Percentiles rank a stretch among this genome's conserved stretches.
Conservation (phyloP, 2,329 filamentous ascomycete genomes). For the Aspergillus cejpii region DNA sequence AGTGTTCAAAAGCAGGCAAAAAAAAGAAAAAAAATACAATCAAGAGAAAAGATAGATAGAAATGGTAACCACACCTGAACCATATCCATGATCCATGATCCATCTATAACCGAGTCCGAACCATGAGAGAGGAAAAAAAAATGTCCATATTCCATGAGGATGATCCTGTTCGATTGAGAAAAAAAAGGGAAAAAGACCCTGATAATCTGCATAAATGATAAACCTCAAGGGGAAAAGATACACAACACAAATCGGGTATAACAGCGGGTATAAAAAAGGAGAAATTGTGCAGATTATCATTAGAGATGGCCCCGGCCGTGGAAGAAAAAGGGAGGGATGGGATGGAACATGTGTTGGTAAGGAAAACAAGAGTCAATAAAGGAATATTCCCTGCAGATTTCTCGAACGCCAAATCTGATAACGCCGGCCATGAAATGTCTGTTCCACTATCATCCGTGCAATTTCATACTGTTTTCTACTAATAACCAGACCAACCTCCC, state of each 20-base stretch:
- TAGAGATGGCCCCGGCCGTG: slow-evolving; percentile 18
- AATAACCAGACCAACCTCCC: slow-evolving; percentile 37
- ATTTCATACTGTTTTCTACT: slow-evolving; percentile 1
- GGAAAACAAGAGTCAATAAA: slow-evolving; percentile 8
- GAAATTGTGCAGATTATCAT: slow-evolving; percentile 28
- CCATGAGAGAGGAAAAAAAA: no score
- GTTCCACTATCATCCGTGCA: not conserved
- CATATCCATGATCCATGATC: not conserved
- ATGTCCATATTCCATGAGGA: slow-evolving; percentile 1
- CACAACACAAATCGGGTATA: slow-evolving; percentile 26
- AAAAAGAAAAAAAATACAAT: not conserved
- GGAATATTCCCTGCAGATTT: not conserved
- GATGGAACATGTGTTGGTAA: slow-evolving; percentile 1
- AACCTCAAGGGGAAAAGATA: slow-evolving; percentile 6
- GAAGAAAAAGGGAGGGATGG: slow-evolving; percentile 14
- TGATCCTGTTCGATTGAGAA: not conserved
- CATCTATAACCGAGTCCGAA: not conserved
- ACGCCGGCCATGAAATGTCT: slow-evolving; percentile 18
- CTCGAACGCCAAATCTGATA: slow-evolving; percentile 7
- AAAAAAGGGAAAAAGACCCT: no score
- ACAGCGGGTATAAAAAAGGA: slow-evolving; percentile 32
- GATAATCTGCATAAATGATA: not conserved
- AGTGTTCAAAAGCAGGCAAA: not conserved
- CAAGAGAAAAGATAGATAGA: no score
- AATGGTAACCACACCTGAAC: no score